These are phyloP conservation scores for Cryphonectria nitschkei DNA, from an alignment of 2,329 filamentous ascomycete genomes.

Conservation along the genomic window DNA sequence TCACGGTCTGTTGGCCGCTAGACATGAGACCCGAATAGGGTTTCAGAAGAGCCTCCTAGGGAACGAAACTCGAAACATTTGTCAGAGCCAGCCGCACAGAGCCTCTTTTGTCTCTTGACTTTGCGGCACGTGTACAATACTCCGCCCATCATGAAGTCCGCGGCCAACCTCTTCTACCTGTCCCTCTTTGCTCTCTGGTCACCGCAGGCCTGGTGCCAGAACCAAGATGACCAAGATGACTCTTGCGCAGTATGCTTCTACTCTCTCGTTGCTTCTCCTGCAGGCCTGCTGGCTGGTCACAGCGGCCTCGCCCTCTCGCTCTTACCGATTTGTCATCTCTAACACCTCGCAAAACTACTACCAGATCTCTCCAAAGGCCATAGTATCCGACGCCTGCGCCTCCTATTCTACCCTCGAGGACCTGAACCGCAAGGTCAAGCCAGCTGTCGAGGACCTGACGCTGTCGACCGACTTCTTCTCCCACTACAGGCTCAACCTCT, in stretches of 20 bases:
- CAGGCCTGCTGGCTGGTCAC: slow-evolving; percentile 33
- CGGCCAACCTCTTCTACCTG: slow-evolving; percentile 59
- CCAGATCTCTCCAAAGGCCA: slow-evolving; percentile 85
- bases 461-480: slow-evolving; percentile 95
- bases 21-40: slow-evolving; percentile 19
- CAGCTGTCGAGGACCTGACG: slow-evolving; percentile 79
- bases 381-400: slow-evolving; percentile 91
- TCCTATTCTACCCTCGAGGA: slow-evolving; percentile 89
- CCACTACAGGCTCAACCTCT: slow-evolving; percentile 93
- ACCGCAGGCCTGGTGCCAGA: slow-evolving; percentile 50
- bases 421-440: slow-evolving; percentile 77
- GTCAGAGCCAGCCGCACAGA: slow-evolving; percentile 10
- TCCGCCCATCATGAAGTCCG: slow-evolving; percentile 52
- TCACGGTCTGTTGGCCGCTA: slow-evolving; percentile 11
- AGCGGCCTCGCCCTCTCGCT: slow-evolving; percentile 29
- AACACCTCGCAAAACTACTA: slow-evolving; percentile 38
- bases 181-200: slow-evolving; percentile 60
- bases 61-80: slow-evolving; percentile 26
- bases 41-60: slow-evolving; percentile 17
- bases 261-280: slow-evolving; percentile 30
- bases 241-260: slow-evolving; percentile 54
- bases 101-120: not conserved
- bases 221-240: slow-evolving; percentile 45
- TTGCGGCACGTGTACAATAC: slow-evolving; percentile 17
- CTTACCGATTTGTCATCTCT: slow-evolving; percentile 41